Evolutionary conservation across 108 stramenopile species (phyloP), one percentile per base, ranked within the genome.

Genomic region (Fragilariopsis cylindrus): DNA sequence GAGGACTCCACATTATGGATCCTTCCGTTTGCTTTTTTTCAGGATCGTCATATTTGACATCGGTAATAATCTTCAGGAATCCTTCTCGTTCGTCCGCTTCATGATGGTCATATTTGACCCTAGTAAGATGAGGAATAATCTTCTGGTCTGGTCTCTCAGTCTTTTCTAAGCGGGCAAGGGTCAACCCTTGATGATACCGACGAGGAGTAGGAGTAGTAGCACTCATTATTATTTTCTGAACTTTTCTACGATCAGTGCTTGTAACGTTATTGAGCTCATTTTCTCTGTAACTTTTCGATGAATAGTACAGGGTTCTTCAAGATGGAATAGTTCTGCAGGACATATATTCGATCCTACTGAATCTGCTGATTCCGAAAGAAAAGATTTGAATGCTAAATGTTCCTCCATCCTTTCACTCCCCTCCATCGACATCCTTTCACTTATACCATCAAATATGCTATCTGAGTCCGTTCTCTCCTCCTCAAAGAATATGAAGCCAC

Each of bases 381-480:
- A 60, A 18, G 58, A 41, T 4, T 40, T 12, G 1, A 60, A 60
- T 45, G 62, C 46, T 43, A 44, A 63, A 30, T 30, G 30, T 30
- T 30, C 30, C 30, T 30, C 30, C 30, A 30, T 30, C 30, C 30
- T 30, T 30, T 30, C 30, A 30, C 30, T 30, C 30, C 30, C 30
- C 30, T 43, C 7, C 30, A n/a, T 63, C 62, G 42, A 44, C 1
- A 40, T 63, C 42, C 62, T 63, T 21, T 63, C 62, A 45, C 62
- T 63, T 21, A 43, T 63, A 44, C 46, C 46, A 45, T 63, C 43
- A 43, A 63, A 63, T 7, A 63, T 45, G 40, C 62, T 63, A 45
- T 63, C 62, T 3, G 62, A 63, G 45, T 63, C 62, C 16, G 62
- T 45, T 41, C 62, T 41, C 6, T 63, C 46, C 6, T 63, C 62